phyloP scores from a whole-genome alignment of 179 eudicot species.

The Beta corolliflora region DNA sequence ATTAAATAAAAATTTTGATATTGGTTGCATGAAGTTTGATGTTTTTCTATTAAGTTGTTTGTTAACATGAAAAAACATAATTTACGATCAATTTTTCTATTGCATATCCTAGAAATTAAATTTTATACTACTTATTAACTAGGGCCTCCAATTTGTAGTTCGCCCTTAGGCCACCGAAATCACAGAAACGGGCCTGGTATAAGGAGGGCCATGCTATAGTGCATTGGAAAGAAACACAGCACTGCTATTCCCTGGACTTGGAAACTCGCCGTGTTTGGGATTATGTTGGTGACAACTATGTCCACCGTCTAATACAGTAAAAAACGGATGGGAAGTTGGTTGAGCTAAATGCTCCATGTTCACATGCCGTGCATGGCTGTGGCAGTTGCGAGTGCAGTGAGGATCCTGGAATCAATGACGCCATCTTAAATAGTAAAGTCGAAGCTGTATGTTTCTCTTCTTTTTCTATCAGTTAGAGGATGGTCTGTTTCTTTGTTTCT shows the following conservation, averaged over 20 bases:
- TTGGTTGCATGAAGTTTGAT: no score
- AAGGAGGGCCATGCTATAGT: slow-evolving; percentile 81
- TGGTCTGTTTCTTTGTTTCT: not conserved
- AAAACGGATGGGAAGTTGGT: slow-evolving; percentile 95
- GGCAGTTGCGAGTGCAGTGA: slow-evolving; percentile 60
- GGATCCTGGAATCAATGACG: slow-evolving; percentile 66
- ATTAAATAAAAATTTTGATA: no score
- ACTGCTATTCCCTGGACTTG: slow-evolving; percentile 89
- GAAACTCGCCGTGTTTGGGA: slow-evolving; percentile 98
- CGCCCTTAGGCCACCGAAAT: no score
- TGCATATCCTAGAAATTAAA: no score
- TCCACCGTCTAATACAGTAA: slow-evolving; percentile 86
- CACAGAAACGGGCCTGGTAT: no score
- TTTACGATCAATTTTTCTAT: no score
- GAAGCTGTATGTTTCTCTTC: slow-evolving; percentile 43
- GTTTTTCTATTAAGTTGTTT: no score
- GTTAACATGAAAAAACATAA: no score
- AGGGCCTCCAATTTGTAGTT: no score
- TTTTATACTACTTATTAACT: no score
- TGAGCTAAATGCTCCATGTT: slow-evolving; percentile 74
- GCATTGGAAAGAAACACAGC: slow-evolving; percentile 97
- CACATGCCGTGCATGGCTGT: slow-evolving; percentile 48
- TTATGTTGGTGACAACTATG: slow-evolving; percentile 91
- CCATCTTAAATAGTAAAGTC: slow-evolving; percentile 68
- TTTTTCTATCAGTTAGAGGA: not conserved